Evolutionary conservation across 164 flowering plant genomes (phyloP).

Genomic region (Vitis riparia): DNA sequence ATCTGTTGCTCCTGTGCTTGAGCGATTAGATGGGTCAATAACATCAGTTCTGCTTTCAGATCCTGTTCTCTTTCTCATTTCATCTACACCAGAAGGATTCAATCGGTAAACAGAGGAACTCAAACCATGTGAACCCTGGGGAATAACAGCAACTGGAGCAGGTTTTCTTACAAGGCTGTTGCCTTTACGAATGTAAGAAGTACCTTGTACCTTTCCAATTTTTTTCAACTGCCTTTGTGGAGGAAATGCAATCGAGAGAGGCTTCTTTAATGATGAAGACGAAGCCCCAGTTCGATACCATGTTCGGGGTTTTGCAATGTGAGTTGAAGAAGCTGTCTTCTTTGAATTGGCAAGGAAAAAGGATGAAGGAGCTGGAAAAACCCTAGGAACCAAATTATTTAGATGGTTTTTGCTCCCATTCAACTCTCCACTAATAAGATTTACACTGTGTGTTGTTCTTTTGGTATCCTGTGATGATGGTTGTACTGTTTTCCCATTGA

Average conservation of each 20-base stretch:
- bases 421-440: slow-evolving; percentile 21
- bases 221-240: slow-evolving; percentile 25
- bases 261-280: slow-evolving; percentile 24
- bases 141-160: slow-evolving; percentile 25
- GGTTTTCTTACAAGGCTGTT: slow-evolving; percentile 83
- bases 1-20: slow-evolving; percentile 18
- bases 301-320: slow-evolving; percentile 47
- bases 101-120: slow-evolving; percentile 27
- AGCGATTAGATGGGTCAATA: slow-evolving; percentile 13
- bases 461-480: slow-evolving; percentile 19
- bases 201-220: slow-evolving; percentile 27
- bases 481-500: slow-evolving; percentile 14
- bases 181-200: slow-evolving; percentile 84
- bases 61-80: slow-evolving; percentile 19
- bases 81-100: slow-evolving; percentile 31
- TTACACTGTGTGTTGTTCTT: slow-evolving; percentile 14
- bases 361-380: slow-evolving; percentile 31
- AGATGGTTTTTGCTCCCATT: slow-evolving; percentile 23
- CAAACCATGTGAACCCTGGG: slow-evolving; percentile 28
- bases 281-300: slow-evolving; percentile 63
- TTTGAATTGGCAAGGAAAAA: slow-evolving; percentile 26
- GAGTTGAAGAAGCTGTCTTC: slow-evolving; percentile 31
- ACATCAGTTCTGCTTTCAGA: slow-evolving; percentile 22
- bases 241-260: slow-evolving; percentile 24
- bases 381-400: slow-evolving; percentile 30